phyloP scores from a whole-genome alignment of 768 basidiomycete genomes.

The Boletus barrowsii region DNA sequence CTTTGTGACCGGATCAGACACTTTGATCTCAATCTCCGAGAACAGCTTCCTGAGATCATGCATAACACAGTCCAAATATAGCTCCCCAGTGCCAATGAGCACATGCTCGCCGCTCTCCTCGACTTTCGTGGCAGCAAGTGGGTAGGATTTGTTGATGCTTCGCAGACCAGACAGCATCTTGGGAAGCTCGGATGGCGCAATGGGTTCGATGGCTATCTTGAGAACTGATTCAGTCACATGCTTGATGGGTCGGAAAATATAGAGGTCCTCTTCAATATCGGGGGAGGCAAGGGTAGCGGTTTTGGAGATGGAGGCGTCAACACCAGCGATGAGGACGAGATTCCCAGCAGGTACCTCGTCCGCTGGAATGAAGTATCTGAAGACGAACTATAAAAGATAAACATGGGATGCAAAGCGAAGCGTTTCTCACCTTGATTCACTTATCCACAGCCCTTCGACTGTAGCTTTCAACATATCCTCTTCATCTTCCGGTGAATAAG shows the following conservation, averaged over 20 bases:
- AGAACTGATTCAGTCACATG: conserved; percentile 97
- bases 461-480: conserved; percentile 91
- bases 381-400: conserved; percentile 1
- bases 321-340: conserved; percentile 86
- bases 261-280: conserved; percentile 78
- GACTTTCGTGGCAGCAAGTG: conserved; percentile 90
- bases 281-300: conserved; percentile 82
- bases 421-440: conserved; percentile 72
- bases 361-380: conserved; percentile 85
- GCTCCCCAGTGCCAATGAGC: conserved; percentile 92
- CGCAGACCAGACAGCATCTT: conserved; percentile 98
- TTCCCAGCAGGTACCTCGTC: conserved; percentile 91
- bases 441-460: conserved; percentile 88
- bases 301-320: conserved; percentile 93
- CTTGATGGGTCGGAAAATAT: conserved; percentile 94
- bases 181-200: conserved; percentile 94
- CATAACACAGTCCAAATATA: conserved; percentile 96
- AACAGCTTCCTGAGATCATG: conserved; percentile 91
- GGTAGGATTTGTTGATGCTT: conserved; percentile 97
- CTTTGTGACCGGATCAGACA: conserved; percentile 97
- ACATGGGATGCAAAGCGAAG: not conserved
- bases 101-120: conserved; percentile 99
- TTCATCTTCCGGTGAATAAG: conserved; percentile 98
- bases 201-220: conserved; percentile 97
- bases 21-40: conserved; percentile 99